phyloP scores from a whole-genome alignment of 345 rosid species.

The Euphorbia pulcherrima region DNA sequence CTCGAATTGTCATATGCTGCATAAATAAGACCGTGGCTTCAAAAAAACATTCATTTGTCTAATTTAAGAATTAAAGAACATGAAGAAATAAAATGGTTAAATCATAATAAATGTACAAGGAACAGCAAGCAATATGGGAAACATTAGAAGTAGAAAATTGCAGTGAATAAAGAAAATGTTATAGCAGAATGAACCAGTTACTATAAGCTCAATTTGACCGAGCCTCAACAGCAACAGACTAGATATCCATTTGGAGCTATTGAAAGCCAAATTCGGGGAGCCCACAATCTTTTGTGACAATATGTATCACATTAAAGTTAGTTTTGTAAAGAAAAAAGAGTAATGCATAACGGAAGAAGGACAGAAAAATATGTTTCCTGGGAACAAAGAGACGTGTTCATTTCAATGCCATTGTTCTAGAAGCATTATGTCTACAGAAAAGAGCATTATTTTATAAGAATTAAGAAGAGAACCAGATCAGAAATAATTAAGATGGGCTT shows the following conservation, averaged over 20 bases:
- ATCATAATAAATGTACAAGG: background rate
- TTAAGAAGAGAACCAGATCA: background rate
- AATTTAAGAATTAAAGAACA: background rate
- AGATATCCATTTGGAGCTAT: background rate
- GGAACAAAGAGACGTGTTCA: background rate
- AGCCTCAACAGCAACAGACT: background rate
- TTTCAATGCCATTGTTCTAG: background rate
- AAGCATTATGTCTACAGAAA: background rate
- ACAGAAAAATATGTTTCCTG: background rate
- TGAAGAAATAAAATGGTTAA: background rate
- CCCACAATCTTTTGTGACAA: background rate
- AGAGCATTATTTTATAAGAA: background rate
- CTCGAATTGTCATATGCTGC: background rate
- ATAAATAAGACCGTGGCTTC: background rate
- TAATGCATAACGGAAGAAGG: background rate
- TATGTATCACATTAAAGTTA: background rate
- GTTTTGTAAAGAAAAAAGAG: background rate
- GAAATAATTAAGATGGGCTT: background rate
- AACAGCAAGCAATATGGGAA: background rate
- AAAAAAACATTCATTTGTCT: background rate
- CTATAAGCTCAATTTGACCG: background rate
- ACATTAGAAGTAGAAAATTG: background rate
- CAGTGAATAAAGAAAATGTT: background rate
- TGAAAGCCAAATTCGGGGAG: background rate
- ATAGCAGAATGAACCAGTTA: background rate